Evolutionary conservation across 768 basidiomycete species (phyloP).

Genomic region (Cystobasidium onofrii): DNA sequence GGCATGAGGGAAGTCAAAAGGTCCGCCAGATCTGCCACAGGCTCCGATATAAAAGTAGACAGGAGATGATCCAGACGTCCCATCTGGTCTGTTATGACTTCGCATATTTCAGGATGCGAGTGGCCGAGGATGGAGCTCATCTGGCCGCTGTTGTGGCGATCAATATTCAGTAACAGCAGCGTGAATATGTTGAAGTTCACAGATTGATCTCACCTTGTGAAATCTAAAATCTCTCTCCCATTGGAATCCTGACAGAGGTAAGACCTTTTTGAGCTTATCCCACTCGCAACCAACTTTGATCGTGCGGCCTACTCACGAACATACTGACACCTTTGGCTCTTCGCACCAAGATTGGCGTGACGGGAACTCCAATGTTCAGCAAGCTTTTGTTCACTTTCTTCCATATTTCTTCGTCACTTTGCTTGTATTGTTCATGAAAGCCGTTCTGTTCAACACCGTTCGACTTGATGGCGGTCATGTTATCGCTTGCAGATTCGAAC

Average conservation of each 20-base stretch:
- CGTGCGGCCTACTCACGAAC: constrained; percentile 1
- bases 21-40: constrained; percentile 36
- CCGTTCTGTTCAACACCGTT: background rate
- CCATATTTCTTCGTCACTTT: constrained; percentile 18
- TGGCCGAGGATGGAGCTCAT: constrained; percentile 42
- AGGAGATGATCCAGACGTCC: constrained; percentile 41
- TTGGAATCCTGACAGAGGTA: constrained; percentile 32
- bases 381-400: constrained; percentile 16
- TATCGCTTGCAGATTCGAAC: background rate
- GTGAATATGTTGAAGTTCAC: too few relatives aligned
- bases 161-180: too few relatives aligned
- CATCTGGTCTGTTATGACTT: constrained; percentile 28
- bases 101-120: constrained; percentile 40
- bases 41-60: constrained; percentile 39
- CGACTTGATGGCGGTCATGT: background rate
- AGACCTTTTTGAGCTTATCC: background rate
- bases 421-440: background rate
- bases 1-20: constrained; percentile 36
- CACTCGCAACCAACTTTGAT: background rate
- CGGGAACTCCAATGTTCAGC: constrained; percentile 25
- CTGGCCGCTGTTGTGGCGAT: constrained; percentile 38
- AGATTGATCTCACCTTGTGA: constrained; percentile 33
- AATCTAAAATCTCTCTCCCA: constrained; percentile 40
- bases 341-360: constrained; percentile 13
- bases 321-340: constrained; percentile 14